phyloP scores from a whole-genome alignment of 371 early-diverging fungal genomes.

The Catenaria anguillulae region DNA sequence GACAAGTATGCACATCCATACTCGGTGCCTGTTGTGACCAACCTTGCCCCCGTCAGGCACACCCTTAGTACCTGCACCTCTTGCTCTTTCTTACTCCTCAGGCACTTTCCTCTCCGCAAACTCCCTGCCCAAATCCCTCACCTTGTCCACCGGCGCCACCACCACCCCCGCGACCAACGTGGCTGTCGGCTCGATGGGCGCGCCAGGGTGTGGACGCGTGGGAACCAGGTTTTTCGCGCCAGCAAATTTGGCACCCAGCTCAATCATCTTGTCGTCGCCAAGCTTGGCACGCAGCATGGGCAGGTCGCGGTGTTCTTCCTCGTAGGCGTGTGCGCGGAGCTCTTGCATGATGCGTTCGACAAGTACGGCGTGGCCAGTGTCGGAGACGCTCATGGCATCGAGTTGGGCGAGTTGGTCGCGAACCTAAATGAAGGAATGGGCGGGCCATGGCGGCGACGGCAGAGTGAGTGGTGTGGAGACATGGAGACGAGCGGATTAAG shows the following conservation, averaged over 20 bases:
- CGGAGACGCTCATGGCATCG: background rate
- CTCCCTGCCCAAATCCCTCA: background rate
- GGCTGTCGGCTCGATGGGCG: background rate
- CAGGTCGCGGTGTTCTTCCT: background rate
- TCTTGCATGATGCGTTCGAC: background rate
- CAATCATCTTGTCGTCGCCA: background rate
- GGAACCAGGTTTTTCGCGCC: background rate
- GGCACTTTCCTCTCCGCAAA: background rate
- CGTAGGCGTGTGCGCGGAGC: background rate
- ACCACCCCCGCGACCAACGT: background rate
- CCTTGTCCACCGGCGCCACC: slow-evolving; percentile 2
- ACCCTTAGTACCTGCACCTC: no score
- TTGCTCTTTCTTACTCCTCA: background rate
- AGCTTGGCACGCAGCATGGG: background rate
- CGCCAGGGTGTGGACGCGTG: slow-evolving; percentile 1
- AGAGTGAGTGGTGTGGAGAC: no score
- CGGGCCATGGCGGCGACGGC: no score
- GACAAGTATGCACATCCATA: no score
- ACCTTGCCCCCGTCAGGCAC: no score
- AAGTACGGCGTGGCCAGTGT: background rate
- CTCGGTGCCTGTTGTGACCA: no score
- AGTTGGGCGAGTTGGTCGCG: background rate
- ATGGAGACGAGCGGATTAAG: no score
- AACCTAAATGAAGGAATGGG: no score
- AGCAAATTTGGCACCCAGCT: background rate